Evolutionary conservation across 371 early-diverging fungal species (phyloP), one percentile per base, ranked within the genome.

Genomic region (Lichtheimia hyalospora): DNA sequence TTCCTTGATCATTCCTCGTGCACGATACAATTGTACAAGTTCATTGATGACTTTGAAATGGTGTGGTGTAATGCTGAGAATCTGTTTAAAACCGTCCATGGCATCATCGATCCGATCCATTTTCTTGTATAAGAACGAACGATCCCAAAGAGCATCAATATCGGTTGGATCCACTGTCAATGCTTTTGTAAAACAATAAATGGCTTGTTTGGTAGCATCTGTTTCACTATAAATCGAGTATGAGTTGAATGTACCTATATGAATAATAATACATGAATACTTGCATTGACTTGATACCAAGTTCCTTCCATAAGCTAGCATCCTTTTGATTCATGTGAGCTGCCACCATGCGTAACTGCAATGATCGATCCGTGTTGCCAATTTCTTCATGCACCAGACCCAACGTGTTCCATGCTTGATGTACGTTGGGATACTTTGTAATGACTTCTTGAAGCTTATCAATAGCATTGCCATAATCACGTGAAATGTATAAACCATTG

Each of bases 321-420:
- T 97, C 93, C 40, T 84, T 84, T 18, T 88, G 86, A 14, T 86
- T 84, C 67, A 99, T 71, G 57, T 95, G 95, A 4, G 98, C 99
- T 1, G 97, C 95, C 34, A 97, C 87, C 67, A 96, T 83, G 58
- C 89, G 88, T 15, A 93, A 69, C 57, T 91, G 88, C 40, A 93
- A 70, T 0, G 96, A 88, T 64, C 91, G 90, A 16, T 80, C 80
- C 14, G 67, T 61, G 43, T 93, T 88, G 8, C 93, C 92, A 48
- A 89, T 64, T 63, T 97, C 96, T 62, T 96, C 95, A 63, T 95
- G 93, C 21, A 97, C 87, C 49, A 95, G 72, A 41, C 93, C 99
- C 61, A 97, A 83, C 5, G 91, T 90, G 52, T 84, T 82, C 95
- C 96, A 96, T 20, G 94, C 92, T 16, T 85, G 80, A 57, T 85